phyloP scores from a whole-genome alignment of 176 grass and related monocot species.

The Zizania latifolia region DNA sequence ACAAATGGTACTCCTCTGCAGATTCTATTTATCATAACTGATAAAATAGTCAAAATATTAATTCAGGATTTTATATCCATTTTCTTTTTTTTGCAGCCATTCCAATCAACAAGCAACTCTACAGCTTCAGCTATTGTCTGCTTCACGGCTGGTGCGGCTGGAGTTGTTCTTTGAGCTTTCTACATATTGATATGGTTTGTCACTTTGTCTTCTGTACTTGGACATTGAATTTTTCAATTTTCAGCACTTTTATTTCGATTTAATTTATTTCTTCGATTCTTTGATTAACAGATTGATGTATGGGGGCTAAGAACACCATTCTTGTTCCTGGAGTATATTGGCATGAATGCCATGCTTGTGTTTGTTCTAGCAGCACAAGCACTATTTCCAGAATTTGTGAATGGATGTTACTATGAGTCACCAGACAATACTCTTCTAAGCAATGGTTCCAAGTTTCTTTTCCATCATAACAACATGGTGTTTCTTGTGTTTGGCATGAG shows the following conservation, averaged over 20 bases:
- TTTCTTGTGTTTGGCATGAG: not conserved
- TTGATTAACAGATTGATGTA: conserved; percentile 48
- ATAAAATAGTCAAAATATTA: not conserved
- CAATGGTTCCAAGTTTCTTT: not conserved
- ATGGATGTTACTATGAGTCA: conserved; percentile 67
- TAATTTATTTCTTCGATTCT: not conserved
- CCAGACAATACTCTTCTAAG: conserved; percentile 48
- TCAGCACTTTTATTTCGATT: not conserved
- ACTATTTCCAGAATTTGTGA: conserved; percentile 56
- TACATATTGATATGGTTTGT: conserved; percentile 53
- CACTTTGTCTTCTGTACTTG: not conserved
- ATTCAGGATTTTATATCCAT: not conserved
- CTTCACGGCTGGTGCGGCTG: conserved; percentile 59
- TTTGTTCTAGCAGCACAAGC: conserved; percentile 74
- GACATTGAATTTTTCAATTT: not conserved
- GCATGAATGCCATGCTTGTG: conserved; percentile 85
- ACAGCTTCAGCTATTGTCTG: conserved; percentile 73
- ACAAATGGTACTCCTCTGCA: conserved; percentile 39
- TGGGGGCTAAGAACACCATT: conserved; percentile 55
- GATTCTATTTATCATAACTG: not conserved
- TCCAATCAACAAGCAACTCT: conserved; percentile 83
- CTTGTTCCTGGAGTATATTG: conserved; percentile 69
- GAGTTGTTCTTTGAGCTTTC: conserved; percentile 55
- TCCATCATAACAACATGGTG: not conserved
- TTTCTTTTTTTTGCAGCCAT: conserved; percentile 36